phyloP scores from a whole-genome alignment of 164 flowering plant genomes.

The Pachysandra terminalis region DNA sequence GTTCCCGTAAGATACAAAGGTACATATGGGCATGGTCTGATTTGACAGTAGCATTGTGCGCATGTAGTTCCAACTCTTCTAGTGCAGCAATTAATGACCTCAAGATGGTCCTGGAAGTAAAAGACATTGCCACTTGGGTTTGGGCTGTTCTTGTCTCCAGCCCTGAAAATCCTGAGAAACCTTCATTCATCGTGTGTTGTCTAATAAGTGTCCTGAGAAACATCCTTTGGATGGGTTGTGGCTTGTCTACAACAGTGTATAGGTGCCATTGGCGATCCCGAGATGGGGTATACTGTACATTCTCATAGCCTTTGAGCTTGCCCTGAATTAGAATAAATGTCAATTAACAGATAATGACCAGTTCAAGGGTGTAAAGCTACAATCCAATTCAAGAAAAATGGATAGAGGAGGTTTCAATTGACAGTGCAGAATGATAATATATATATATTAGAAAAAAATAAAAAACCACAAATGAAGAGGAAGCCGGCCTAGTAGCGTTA shows the following conservation, averaged over 20 bases:
- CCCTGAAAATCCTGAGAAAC: conserved; percentile 44
- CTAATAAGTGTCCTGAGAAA: conserved; percentile 92
- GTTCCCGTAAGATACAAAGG: conserved; percentile 81
- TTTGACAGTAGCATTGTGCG: conserved; percentile 67
- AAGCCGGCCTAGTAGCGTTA: conserved; percentile 2
- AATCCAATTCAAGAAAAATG: too few species aligned
- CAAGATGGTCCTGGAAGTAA: conserved; percentile 81
- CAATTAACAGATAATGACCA: neutral
- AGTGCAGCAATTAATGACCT: conserved; percentile 85
- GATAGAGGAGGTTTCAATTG: too few species aligned
- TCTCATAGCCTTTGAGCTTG: conserved; percentile 82
- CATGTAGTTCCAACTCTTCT: conserved; percentile 93
- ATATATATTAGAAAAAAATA: conserved; percentile 1
- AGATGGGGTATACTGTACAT: conserved; percentile 80
- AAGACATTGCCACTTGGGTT: conserved; percentile 45
- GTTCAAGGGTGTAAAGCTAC: too few species aligned
- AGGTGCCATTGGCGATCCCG: conserved; percentile 99
- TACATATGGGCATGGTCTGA: conserved; percentile 95
- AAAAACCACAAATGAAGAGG: neutral
- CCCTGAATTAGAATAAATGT: conserved; percentile 51
- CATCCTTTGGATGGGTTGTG: conserved; percentile 72
- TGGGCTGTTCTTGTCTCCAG: conserved; percentile 27
- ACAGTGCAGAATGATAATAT: too few species aligned
- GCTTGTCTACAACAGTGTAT: conserved; percentile 78
- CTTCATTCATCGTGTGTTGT: conserved; percentile 64